These are phyloP conservation scores for Lactarius psammicola DNA, from an alignment of 768 basidiomycete genomes.

Conservation along the genomic window DNA sequence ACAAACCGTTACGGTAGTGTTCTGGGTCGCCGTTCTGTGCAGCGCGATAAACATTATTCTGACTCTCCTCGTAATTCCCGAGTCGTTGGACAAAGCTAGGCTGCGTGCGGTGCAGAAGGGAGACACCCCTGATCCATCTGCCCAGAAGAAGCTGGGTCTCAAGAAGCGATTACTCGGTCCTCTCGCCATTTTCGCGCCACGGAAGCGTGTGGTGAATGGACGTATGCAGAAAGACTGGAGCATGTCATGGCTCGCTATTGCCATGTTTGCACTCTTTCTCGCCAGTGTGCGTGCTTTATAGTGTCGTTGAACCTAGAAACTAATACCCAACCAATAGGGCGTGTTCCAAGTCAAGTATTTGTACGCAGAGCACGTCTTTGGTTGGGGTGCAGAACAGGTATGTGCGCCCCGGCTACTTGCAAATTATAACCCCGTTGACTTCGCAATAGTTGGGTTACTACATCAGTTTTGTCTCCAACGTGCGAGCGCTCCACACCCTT, in stretches of 20 bases:
- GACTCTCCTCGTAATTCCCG: conserved; percentile 52
- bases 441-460: conserved; percentile 61
- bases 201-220: conserved; percentile 42
- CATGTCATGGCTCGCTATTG: conserved; percentile 63
- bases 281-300: conserved; percentile 54
- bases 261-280: conserved; percentile 61
- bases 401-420: conserved; percentile 10
- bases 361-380: conserved; percentile 70
- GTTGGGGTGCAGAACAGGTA: conserved; percentile 63
- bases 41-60: conserved; percentile 55
- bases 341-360: conserved; percentile 74
- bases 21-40: conserved; percentile 50
- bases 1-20: conserved; percentile 48
- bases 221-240: conserved; percentile 58
- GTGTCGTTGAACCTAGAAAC: conserved; percentile 7
- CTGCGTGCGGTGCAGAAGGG: conserved; percentile 44
- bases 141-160: conserved; percentile 32
- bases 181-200: conserved; percentile 67
- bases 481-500: conserved; percentile 64
- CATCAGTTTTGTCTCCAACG: conserved; percentile 64
- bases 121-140: conserved; percentile 41
- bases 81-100: conserved; percentile 41
- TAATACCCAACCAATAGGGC: conserved; percentile 43
- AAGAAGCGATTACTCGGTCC: conserved; percentile 56
- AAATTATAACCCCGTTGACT: conserved; percentile 7